Percentiles rank a stretch among this genome's conserved stretches.
These are phyloP conservation scores for Samsoniella hepiali DNA, from an alignment of 2,329 filamentous ascomycete species.

Conservation along the genomic window DNA sequence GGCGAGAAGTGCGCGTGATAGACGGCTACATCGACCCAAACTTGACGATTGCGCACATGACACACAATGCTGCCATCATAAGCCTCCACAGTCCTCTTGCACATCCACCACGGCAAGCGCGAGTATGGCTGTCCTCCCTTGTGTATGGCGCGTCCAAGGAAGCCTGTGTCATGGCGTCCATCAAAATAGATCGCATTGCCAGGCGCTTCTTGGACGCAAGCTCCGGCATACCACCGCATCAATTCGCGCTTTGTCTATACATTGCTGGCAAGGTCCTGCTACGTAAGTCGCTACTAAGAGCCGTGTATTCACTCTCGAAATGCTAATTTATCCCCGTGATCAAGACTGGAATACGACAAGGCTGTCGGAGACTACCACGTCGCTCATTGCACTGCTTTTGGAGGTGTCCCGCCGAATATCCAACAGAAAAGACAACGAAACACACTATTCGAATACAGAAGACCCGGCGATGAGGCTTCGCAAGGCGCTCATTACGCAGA, in stretches of 20 bases:
- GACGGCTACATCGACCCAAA: constrained; percentile 45
- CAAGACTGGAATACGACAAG: constrained; percentile 27
- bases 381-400: constrained; percentile 31
- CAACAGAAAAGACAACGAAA: constrained; percentile 28
- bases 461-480: constrained; percentile 38
- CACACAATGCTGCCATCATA: constrained; percentile 42
- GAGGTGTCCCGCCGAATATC: constrained; percentile 37
- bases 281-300: background rate
- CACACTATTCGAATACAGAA: background rate
- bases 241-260: constrained; percentile 40
- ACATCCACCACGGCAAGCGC: constrained; percentile 31
- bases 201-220: constrained; percentile 35
- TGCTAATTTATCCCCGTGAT: background rate
- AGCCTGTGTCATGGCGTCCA: constrained; percentile 38
- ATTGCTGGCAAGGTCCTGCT: constrained; percentile 33
- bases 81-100: constrained; percentile 41
- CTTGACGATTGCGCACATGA: constrained; percentile 40
- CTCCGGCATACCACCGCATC: constrained; percentile 30
- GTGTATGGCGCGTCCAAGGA: constrained; percentile 39
- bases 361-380: constrained; percentile 31
- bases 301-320: background rate
- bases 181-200: constrained; percentile 37
- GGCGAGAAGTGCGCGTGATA: constrained; percentile 39
- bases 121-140: constrained; percentile 28
- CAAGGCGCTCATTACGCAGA: constrained; percentile 23